phyloP scores from a whole-genome alignment of 2,329 filamentous ascomycete genomes.

The Mariannaea elegans region DNA sequence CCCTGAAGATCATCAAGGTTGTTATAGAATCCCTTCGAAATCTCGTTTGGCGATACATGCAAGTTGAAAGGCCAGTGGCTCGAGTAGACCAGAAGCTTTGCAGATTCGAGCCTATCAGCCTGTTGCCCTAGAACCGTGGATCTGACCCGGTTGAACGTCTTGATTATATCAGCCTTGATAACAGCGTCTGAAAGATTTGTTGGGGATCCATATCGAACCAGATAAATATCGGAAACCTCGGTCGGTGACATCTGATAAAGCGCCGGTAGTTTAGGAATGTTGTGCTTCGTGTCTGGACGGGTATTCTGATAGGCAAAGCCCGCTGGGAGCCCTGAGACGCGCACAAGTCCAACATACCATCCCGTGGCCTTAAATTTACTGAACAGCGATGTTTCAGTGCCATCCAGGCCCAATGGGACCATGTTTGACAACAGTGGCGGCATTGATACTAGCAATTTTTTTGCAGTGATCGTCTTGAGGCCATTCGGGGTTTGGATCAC shows the following conservation, averaged over 20 bases:
- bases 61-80: slow-evolving; percentile 32
- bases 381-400: slow-evolving; percentile 16
- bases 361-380: slow-evolving; percentile 23
- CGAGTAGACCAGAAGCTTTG: slow-evolving; percentile 23
- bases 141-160: slow-evolving; percentile 26
- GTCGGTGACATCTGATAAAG: slow-evolving; percentile 34
- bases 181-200: neutral
- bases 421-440: slow-evolving; percentile 23
- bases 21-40: slow-evolving; percentile 26
- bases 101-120: neutral
- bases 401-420: slow-evolving; percentile 19
- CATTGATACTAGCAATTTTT: slow-evolving; percentile 24
- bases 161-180: slow-evolving; percentile 24
- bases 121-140: slow-evolving; percentile 1
- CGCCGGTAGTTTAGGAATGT: slow-evolving; percentile 23
- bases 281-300: slow-evolving; percentile 19
- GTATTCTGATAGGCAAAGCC: slow-evolving; percentile 30
- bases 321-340: slow-evolving; percentile 18
- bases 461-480: slow-evolving; percentile 10
- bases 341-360: slow-evolving; percentile 31
- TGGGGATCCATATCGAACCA: slow-evolving; percentile 26
- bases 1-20: slow-evolving; percentile 30
- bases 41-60: slow-evolving; percentile 20
- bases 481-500: slow-evolving; percentile 17
- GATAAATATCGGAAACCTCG: slow-evolving; percentile 9